These are phyloP conservation scores for Escovopsis sp. DNA, from an alignment of 2,329 filamentous ascomycete species.

Conservation along the genomic window DNA sequence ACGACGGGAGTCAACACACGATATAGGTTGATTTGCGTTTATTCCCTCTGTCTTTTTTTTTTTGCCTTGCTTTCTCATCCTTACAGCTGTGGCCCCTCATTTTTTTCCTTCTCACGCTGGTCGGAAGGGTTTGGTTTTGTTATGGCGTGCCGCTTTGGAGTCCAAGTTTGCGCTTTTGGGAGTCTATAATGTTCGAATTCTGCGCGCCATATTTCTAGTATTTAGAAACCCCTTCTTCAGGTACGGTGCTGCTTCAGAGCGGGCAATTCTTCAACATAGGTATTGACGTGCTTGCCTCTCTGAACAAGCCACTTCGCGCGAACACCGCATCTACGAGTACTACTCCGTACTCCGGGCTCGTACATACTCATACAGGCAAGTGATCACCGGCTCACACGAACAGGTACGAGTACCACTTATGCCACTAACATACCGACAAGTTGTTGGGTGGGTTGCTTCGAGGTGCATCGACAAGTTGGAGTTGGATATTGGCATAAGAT, in stretches of 20 bases:
- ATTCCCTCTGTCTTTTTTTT: too few species aligned
- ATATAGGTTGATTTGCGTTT: neutral
- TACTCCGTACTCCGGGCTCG: too few species aligned
- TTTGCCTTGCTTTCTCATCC: too few species aligned
- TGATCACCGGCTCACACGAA: too few species aligned
- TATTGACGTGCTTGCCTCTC: too few species aligned
- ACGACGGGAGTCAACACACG: conserved; percentile 1
- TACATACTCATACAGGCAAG: too few species aligned
- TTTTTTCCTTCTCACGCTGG: conserved; percentile 1
- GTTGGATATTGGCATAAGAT: too few species aligned
- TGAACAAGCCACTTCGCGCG: too few species aligned
- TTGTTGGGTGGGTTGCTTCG: neutral
- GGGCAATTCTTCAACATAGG: neutral
- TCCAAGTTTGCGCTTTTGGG: conserved; percentile 7
- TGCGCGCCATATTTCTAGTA: conserved; percentile 6
- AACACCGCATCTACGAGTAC: too few species aligned
- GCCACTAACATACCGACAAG: too few species aligned
- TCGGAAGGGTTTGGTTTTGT: conserved; percentile 7
- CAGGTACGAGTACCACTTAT: too few species aligned
- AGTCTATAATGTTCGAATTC: conserved; percentile 7
- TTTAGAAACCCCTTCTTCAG: conserved; percentile 2
- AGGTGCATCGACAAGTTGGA: neutral
- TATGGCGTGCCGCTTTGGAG: conserved; percentile 10
- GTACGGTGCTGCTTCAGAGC: too few species aligned
- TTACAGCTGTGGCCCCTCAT: neutral